A percentile compares a stretch with the other conserved stretches of the same genome.
phyloP scores from a whole-genome alignment of 106 monocot species.

The Acorus calamus region DNA sequence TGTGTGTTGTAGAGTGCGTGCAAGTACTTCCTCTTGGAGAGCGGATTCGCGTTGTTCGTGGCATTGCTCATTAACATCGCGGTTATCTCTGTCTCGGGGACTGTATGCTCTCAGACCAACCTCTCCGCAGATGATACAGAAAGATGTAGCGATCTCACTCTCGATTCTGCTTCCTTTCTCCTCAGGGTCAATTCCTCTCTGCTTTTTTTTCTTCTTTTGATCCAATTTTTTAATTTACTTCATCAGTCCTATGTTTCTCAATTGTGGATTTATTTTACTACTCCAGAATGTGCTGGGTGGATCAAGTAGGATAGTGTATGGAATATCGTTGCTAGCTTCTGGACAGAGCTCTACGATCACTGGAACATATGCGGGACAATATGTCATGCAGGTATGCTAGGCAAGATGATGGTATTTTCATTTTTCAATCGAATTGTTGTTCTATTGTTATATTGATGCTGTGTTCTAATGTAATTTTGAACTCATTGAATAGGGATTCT shows the following conservation, averaged over 20 bases:
- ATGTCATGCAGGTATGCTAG: slow-evolving; percentile 61
- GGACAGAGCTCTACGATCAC: slow-evolving; percentile 85
- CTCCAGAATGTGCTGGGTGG: slow-evolving; percentile 63
- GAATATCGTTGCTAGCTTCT: slow-evolving; percentile 63
- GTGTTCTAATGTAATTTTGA: no score
- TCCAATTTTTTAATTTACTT: neutral
- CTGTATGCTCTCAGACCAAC: slow-evolving; percentile 22
- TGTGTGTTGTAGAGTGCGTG: slow-evolving; percentile 24
- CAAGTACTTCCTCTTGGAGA: slow-evolving; percentile 51
- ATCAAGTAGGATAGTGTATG: slow-evolving; percentile 64
- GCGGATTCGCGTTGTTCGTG: slow-evolving; percentile 44
- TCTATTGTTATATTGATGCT: no score
- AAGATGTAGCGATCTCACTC: slow-evolving; percentile 31
- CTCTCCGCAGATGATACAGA: slow-evolving; percentile 16
- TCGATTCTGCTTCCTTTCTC: slow-evolving; percentile 43
- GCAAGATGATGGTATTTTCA: no score
- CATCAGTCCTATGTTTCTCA: neutral
- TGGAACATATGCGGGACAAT: slow-evolving; percentile 84
- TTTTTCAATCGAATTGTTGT: no score
- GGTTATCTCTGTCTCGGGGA: slow-evolving; percentile 45
- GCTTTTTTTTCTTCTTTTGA: neutral
- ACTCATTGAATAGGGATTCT: slow-evolving; percentile 38
- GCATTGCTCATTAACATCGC: slow-evolving; percentile 58
- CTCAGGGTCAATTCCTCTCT: slow-evolving; percentile 26
- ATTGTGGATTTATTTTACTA: neutral